These are phyloP conservation scores for Ophiostoma angusticollis DNA, from an alignment of 2,329 filamentous ascomycete species.

Conservation along the genomic window DNA sequence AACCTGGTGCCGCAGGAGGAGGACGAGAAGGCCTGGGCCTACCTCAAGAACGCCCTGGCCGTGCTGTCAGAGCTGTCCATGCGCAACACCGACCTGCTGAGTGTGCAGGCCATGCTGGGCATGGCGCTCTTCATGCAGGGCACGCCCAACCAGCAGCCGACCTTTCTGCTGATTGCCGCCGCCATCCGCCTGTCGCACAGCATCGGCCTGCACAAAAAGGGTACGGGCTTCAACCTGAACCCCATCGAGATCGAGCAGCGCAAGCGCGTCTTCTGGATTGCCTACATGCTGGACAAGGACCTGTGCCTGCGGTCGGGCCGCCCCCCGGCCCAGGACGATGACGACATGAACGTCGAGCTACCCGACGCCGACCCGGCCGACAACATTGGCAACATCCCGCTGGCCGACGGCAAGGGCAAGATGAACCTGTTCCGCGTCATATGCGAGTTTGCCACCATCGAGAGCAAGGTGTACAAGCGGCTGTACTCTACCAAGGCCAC, in stretches of 20 bases:
- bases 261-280: slow-evolving; percentile 54
- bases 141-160: slow-evolving; percentile 90
- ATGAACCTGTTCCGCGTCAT: slow-evolving; percentile 91
- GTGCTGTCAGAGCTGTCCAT: slow-evolving; percentile 88
- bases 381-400: slow-evolving; percentile 85
- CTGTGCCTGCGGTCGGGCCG: slow-evolving; percentile 46
- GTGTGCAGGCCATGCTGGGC: slow-evolving; percentile 83
- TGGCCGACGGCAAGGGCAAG: slow-evolving; percentile 79
- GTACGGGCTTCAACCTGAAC: slow-evolving; percentile 85
- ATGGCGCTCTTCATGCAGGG: slow-evolving; percentile 94
- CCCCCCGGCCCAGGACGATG: slow-evolving; percentile 49
- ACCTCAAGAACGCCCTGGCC: slow-evolving; percentile 92
- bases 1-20: slow-evolving; percentile 83
- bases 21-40: slow-evolving; percentile 88
- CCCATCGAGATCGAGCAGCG: slow-evolving; percentile 87
- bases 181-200: slow-evolving; percentile 85
- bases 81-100: slow-evolving; percentile 89
- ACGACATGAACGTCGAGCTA: slow-evolving; percentile 87
- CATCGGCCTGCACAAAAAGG: slow-evolving; percentile 89
- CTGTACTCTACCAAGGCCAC: slow-evolving; percentile 88
- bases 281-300: slow-evolving; percentile 53
- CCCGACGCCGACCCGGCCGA: slow-evolving; percentile 83
- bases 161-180: slow-evolving; percentile 79
- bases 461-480: slow-evolving; percentile 85
- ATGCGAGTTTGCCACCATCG: slow-evolving; percentile 82